Evolutionary conservation across 306 rosid genomes (phyloP).

Genomic region (Crotalaria pallida): DNA sequence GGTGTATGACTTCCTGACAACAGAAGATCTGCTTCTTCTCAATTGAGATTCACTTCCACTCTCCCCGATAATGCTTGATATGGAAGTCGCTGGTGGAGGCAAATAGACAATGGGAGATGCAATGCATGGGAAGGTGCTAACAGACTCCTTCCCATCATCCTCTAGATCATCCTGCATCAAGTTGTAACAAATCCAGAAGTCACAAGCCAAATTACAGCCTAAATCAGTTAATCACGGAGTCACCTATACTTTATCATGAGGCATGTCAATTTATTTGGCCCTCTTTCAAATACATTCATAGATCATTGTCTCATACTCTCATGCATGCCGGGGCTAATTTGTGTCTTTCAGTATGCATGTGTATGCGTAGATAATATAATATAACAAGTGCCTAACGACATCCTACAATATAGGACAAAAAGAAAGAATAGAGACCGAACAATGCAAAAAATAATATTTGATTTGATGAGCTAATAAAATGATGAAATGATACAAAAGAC

Average conservation of each 20-base stretch:
- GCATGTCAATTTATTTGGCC: neutral
- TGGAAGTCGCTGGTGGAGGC: constrained; percentile 54
- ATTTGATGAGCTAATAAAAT: no score
- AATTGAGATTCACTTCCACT: constrained; percentile 53
- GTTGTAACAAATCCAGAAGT: neutral
- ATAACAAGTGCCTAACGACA: neutral
- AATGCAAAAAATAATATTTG: no score
- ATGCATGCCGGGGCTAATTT: neutral
- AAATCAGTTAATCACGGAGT: neutral
- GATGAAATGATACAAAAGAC: no score
- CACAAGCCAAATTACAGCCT: neutral
- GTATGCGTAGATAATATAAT: neutral
- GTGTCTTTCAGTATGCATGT: neutral
- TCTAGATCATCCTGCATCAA: constrained; percentile 50
- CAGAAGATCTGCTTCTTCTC: constrained; percentile 75
- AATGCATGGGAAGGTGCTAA: constrained; percentile 59
- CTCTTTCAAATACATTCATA: neutral
- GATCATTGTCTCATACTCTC: neutral
- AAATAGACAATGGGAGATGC: constrained; percentile 62
- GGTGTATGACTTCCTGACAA: constrained; percentile 74
- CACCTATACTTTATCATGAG: neutral
- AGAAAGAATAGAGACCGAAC: no score
- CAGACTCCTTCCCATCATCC: constrained; percentile 42
- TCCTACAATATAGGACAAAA: no score
- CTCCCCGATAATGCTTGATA: constrained; percentile 51